Evolutionary conservation across 2,329 filamentous ascomycete species (phyloP), one percentile per base, ranked within the genome.

Genomic region (Aspergillus pseudoterreus): DNA sequence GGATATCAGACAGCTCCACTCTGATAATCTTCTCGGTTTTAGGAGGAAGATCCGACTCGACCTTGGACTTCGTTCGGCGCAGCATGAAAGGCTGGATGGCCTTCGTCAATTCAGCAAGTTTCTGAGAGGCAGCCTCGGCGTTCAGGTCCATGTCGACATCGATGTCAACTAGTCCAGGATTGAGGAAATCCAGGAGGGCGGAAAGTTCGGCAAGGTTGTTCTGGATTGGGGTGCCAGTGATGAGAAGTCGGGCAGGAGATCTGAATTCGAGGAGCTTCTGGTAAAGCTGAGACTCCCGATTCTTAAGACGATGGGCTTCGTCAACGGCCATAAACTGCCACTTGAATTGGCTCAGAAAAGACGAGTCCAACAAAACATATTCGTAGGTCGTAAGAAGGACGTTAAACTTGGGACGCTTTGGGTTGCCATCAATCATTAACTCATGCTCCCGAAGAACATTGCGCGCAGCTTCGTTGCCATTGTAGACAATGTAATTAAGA

Each of bases 11-110:
- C 46, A 99, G 79, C 71, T 97, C 94, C 38, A 99, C 94, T 50
- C 95, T 90, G 68, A 99, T 95, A 59, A 99, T 99, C 77, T 97
- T 99, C 70, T 99, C 94, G 0, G 90, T 96, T 77, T 99, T 99
- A 0, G 92, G 91, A 11, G 94, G 94, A 22, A 99, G 77, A 61
- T 99, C 94, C 19, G 92, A 95, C 70, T 97, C 94, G 6, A 99
- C 95, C 51, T 94, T 96, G 67, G 96, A 90, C 72, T 99, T 99
- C 15, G 94, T 97, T 47, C 94, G 87, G 36, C 94, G 90, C 47
- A 99, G 79, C 78, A 99, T 97, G 68, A 89, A 97, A 2, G 94
- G 94, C 17, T 92, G 87, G 61, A 99, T 95, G 21, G 89, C 84
- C 47, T 84, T 83, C 52, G 94, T 95, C 38, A 99, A 81, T 51